Base-by-base conservation (phyloP, 805 yeast genomes). In the Maudiozyma saulgeensis region DNA sequence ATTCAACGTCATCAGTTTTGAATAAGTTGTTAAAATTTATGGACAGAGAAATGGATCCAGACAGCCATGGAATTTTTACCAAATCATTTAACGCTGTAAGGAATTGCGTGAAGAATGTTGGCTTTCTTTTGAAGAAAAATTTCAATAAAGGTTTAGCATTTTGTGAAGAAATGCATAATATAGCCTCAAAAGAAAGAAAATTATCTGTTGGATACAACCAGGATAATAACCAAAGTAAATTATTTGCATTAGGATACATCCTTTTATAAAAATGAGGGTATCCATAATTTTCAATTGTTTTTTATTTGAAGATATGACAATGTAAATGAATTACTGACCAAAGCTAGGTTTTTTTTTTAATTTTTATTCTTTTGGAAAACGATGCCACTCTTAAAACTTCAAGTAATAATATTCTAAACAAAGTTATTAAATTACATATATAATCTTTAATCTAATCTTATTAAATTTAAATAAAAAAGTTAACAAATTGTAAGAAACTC, bases 181-280 rank as follows among this genome's bases (percentile, higher is more conserved):
- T 26, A 8, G 37, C 15, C 13, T 16, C 28, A 9, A 12, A 32
- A 5, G 34, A 21, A 15, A 32, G 28, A 13, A 35, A 44, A 23
- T 44, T 12, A 23, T 44, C 19, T 8, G 15, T 12, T 35, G 23
- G 32, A 8, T 23, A 9, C 34, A 23, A 38, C 19, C 54, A 52
- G 19, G 54, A 51, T 18, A 40, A 42, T 19, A 39, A 26, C 15
- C 48, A 56, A 12, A 51, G 51, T 45, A 53, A 51, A 45, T 45
- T 54, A 11, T 47, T 56, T 26, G 56, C 59, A 18, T 46, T 56
- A 37, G 55, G 59, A 16, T 54, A 54, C 34, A 42, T 56, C 16
- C 44, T 49, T 15, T 8, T 46, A 5, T 49, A 38, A 46, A 15
- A 40, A 19, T 23, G 21, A 21, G 4, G 41, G 19, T 3, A 4